phyloP scores from a whole-genome alignment of 768 basidiomycete species.

The Amanita pallidorosea region DNA sequence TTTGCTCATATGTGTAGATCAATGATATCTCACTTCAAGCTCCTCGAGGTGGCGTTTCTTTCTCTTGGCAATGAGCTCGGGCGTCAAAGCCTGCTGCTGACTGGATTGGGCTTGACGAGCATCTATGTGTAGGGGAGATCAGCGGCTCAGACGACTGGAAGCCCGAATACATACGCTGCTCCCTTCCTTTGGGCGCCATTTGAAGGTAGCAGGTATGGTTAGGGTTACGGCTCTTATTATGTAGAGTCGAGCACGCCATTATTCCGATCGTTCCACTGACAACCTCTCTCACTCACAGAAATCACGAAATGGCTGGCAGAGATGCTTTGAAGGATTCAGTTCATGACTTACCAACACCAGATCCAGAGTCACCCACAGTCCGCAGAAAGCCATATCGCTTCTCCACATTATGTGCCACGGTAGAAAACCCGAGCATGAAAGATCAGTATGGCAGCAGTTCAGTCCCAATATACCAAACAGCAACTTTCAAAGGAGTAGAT shows the following conservation, averaged over 20 bases:
- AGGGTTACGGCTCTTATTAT: slow-evolving; percentile 1
- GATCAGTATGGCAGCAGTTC: slow-evolving; percentile 93
- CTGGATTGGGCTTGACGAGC: slow-evolving; percentile 40
- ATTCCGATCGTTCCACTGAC: background rate
- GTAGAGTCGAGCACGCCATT: slow-evolving; percentile 1
- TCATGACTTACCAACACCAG: slow-evolving; percentile 63
- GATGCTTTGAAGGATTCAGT: slow-evolving; percentile 21
- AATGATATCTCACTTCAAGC: slow-evolving; percentile 48
- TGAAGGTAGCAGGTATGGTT: background rate
- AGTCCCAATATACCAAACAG: slow-evolving; percentile 96
- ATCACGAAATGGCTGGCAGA: slow-evolving; percentile 20
- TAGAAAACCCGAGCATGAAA: slow-evolving; percentile 84
- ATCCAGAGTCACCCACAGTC: slow-evolving; percentile 65
- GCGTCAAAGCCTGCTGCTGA: slow-evolving; percentile 32
- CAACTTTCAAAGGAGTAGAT: slow-evolving; percentile 92
- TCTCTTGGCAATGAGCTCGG: slow-evolving; percentile 66
- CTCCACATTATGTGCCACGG: slow-evolving; percentile 84
- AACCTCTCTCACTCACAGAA: background rate
- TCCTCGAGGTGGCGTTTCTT: slow-evolving; percentile 74
- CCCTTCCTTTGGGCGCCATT: slow-evolving; percentile 40
- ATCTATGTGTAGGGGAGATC: slow-evolving; percentile 18
- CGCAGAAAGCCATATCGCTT: slow-evolving; percentile 74
- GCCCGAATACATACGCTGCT: slow-evolving; percentile 28
- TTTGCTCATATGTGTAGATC: slow-evolving; percentile 6
- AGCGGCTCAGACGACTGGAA: background rate